These are phyloP conservation scores for Penicillium egyptiacum DNA, from an alignment of 495 filamentous ascomycete genomes.

Conservation along the genomic window DNA sequence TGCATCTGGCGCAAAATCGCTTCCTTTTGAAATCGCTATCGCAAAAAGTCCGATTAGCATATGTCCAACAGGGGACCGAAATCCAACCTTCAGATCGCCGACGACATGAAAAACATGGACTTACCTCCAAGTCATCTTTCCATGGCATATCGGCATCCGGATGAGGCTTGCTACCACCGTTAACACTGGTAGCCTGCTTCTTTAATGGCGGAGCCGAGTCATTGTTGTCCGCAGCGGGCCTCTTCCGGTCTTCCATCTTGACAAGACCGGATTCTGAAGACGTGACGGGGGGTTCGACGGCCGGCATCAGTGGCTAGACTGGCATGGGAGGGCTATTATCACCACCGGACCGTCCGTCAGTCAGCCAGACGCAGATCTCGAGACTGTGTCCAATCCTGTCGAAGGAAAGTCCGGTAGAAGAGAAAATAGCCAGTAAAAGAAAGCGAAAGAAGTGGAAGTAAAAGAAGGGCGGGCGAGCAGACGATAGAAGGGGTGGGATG, in stretches of 20 bases:
- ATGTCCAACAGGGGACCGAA: neutral
- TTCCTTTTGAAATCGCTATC: conserved; percentile 92
- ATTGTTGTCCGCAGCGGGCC: conserved; percentile 74
- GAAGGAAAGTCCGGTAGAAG: conserved; percentile 14
- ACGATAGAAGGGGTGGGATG: conserved; percentile 27
- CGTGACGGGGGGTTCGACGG: conserved; percentile 68
- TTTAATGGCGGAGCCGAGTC: conserved; percentile 81
- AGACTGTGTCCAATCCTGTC: conserved; percentile 32
- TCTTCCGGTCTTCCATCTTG: conserved; percentile 98
- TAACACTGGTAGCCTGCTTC: conserved; percentile 72
- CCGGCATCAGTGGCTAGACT: conserved; percentile 71
- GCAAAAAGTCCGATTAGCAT: conserved; percentile 15
- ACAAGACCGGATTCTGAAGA: conserved; percentile 68
- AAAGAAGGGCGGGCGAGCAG: conserved; percentile 3
- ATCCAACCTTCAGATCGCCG: neutral
- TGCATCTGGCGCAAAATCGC: conserved; percentile 96
- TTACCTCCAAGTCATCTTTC: conserved; percentile 88
- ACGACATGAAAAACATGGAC: conserved; percentile 32
- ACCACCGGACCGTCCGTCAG: conserved; percentile 45
- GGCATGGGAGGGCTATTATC: conserved; percentile 39
- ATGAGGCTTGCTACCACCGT: conserved; percentile 70
- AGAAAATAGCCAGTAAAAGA: neutral
- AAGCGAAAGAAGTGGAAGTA: conserved; percentile 11
- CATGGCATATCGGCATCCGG: conserved; percentile 77
- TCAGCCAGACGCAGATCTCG: conserved; percentile 34